Evolutionary conservation across 139 green algal species (phyloP).

Genomic region (Picochlorum sp.): DNA sequence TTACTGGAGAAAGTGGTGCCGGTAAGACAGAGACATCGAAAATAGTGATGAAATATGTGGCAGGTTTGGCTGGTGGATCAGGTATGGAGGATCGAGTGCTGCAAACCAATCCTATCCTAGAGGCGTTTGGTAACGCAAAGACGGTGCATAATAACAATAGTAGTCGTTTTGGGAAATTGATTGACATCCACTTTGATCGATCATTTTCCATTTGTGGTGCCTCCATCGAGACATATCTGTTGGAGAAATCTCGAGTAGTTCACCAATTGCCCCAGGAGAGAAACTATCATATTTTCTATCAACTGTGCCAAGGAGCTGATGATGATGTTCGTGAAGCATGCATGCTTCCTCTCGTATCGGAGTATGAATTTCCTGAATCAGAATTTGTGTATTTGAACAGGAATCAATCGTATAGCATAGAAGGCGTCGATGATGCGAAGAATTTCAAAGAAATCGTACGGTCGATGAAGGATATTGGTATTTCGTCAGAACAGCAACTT

Average conservation of each 20-base stretch:
- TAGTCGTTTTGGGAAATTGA: constrained; percentile 86
- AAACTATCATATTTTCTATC: constrained; percentile 91
- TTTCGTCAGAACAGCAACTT: constrained; percentile 40
- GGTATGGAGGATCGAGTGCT: constrained; percentile 49
- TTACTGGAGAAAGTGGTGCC: constrained; percentile 64
- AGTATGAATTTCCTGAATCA: not conserved
- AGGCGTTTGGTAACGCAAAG: constrained; percentile 94
- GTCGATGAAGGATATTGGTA: constrained; percentile 74
- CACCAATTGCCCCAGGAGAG: constrained; percentile 54
- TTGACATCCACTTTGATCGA: constrained; percentile 71
- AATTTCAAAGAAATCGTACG: constrained; percentile 49
- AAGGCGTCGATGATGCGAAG: constrained; percentile 58
- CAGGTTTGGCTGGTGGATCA: constrained; percentile 55
- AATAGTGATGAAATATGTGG: constrained; percentile 87
- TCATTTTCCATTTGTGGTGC: constrained; percentile 56
- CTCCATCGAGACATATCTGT: constrained; percentile 78
- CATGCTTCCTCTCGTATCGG: constrained; percentile 3
- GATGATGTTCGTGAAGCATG: constrained; percentile 20
- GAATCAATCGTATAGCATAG: constrained; percentile 46
- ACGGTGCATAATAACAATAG: constrained; percentile 92
- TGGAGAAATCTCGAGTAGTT: constrained; percentile 71
- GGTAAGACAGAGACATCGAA: constrained; percentile 96
- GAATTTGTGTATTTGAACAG: constrained; percentile 48
- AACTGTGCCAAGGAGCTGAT: constrained; percentile 63
- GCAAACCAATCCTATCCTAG: constrained; percentile 84